These are phyloP conservation scores for Saksenaea vasiformis DNA, from an alignment of 371 early-diverging fungal species.

Conservation along the genomic window DNA sequence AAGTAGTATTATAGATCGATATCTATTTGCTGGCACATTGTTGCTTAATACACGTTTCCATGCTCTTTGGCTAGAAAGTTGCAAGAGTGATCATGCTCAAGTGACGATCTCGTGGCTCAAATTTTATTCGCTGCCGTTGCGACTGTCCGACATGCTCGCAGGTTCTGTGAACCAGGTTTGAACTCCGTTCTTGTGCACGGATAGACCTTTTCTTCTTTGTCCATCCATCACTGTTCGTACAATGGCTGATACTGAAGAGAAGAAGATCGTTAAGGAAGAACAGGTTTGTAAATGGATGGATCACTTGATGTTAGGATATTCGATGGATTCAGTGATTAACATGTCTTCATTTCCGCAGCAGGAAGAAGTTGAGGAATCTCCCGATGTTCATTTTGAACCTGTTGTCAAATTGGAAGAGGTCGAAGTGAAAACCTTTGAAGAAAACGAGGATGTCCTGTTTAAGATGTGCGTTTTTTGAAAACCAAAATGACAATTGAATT, in stretches of 20 bases:
- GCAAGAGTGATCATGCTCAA: too few relatives aligned
- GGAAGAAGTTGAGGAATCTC: constrained; percentile 81
- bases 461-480: constrained; percentile 80
- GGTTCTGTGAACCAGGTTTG: background rate
- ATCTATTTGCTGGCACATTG: too few relatives aligned
- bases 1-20: too few relatives aligned
- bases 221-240: constrained; percentile 13
- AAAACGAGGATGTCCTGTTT: constrained; percentile 91
- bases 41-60: too few relatives aligned
- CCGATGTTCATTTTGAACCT: constrained; percentile 96
- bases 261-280: constrained; percentile 30
- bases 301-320: background rate
- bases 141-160: background rate
- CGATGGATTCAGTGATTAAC: constrained; percentile 7
- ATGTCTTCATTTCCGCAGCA: constrained; percentile 29
- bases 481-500: background rate
- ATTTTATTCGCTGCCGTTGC: too few relatives aligned
- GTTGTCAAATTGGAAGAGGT: constrained; percentile 92
- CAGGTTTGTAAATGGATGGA: constrained; percentile 15
- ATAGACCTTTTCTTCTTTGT: constrained; percentile 9
- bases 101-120: too few relatives aligned
- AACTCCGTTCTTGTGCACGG: constrained; percentile 2
- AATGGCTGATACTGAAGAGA: constrained; percentile 40
- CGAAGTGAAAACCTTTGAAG: constrained; percentile 93
- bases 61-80: too few relatives aligned